Percentiles rank a stretch among this genome's conserved stretches.
phyloP scores from a whole-genome alignment of 2,329 filamentous ascomycete genomes.

The Coleophoma crateriformis region DNA sequence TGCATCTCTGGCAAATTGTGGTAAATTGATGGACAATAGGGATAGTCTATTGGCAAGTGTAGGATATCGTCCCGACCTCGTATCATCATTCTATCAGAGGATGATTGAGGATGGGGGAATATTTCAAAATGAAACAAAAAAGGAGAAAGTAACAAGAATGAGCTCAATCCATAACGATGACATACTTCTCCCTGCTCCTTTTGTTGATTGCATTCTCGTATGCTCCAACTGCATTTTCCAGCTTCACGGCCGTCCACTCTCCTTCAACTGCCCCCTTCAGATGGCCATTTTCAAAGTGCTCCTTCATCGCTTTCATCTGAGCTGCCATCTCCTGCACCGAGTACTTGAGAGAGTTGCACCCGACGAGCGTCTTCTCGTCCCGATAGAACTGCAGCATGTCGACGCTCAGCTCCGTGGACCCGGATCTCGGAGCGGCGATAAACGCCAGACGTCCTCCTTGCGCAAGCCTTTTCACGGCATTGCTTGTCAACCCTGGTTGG shows the following conservation, averaged over 20 bases:
- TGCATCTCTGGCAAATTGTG: no score
- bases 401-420: constrained; percentile 11
- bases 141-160: no score
- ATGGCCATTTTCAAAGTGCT: constrained; percentile 11
- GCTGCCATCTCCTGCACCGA: constrained; percentile 12
- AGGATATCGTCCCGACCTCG: no score
- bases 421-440: constrained; percentile 16
- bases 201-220: constrained; percentile 15
- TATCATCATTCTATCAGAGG: no score
- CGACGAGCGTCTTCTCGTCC: constrained; percentile 13
- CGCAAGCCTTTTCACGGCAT: constrained; percentile 12
- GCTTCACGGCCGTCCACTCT: constrained; percentile 12
- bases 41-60: no score
- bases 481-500: constrained; percentile 11
- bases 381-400: constrained; percentile 22
- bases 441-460: constrained; percentile 15
- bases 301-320: constrained; percentile 41
- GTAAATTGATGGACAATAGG: no score
- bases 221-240: constrained; percentile 15
- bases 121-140: no score
- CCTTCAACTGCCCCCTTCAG: constrained; percentile 8
- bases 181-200: constrained; percentile 13
- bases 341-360: constrained; percentile 18
- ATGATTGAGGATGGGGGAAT: no score
- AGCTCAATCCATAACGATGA: constrained; percentile 11